A percentile compares a stretch with the other conserved stretches of the same genome.
Evolutionary conservation across 2,329 filamentous ascomycete species (phyloP).

Genomic region (Cladosporium sp.): DNA sequence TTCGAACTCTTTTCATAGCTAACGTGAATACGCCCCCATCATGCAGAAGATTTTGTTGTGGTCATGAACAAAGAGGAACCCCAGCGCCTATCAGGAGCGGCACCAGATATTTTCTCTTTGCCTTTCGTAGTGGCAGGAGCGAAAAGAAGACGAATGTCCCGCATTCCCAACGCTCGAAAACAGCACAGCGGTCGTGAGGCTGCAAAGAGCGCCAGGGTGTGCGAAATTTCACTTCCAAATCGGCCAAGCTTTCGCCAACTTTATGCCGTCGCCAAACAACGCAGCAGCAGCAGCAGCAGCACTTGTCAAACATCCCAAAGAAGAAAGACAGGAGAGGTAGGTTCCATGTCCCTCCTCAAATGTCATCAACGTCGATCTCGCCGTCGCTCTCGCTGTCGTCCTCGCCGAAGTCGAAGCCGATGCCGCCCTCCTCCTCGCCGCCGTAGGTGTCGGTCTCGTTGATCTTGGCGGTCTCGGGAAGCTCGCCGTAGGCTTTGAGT

Average conservation of each 20-base stretch:
- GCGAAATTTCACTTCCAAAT: background rate
- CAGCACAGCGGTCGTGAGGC: background rate
- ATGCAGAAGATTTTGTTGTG: constrained; percentile 15
- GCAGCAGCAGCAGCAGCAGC: constrained; percentile 1
- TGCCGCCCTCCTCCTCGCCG: constrained; percentile 89
- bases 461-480: constrained; percentile 98
- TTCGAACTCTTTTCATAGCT: constrained; percentile 14
- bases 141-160: constrained; percentile 8
- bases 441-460: constrained; percentile 97
- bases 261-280: constrained; percentile 8
- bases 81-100: background rate
- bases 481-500: constrained; percentile 94
- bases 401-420: constrained; percentile 98
- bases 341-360: constrained; percentile 51
- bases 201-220: background rate
- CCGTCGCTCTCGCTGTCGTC: constrained; percentile 67
- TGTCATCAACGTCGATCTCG: constrained; percentile 94
- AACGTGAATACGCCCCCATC: constrained; percentile 19
- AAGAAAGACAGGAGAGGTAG: background rate
- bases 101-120: background rate
- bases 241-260: background rate
- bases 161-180: background rate
- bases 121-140: constrained; percentile 11
- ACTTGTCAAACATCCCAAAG: background rate
- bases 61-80: constrained; percentile 7